Conservation (phyloP, 108 stramenopile genomes). For the Nitzschia palea region DNA sequence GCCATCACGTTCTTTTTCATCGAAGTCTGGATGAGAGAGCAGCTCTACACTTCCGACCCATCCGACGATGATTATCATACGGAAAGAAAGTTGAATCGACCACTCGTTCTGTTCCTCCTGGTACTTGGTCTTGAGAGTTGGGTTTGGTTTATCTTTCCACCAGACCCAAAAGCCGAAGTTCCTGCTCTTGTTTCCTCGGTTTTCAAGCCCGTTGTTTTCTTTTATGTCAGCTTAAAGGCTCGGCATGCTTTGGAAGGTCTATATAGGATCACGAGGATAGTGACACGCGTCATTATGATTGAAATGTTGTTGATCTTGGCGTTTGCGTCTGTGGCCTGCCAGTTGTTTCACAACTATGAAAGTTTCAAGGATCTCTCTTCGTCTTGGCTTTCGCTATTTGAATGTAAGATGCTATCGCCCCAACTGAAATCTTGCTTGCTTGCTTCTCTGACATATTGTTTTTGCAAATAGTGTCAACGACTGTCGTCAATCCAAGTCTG, state of each 20-base stretch:
- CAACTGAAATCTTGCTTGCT: neutral
- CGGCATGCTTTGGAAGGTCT: conserved; percentile 53
- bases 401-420: conserved; percentile 14
- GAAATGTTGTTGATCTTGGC: conserved; percentile 52
- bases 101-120: conserved; percentile 33
- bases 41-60: conserved; percentile 9
- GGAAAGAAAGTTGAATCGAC: conserved; percentile 25
- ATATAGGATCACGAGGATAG: conserved; percentile 36
- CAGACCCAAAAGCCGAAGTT: neutral
- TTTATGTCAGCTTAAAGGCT: conserved; percentile 47
- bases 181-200: conserved; percentile 30
- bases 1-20: conserved; percentile 26
- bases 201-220: conserved; percentile 60
- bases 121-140: conserved; percentile 40
- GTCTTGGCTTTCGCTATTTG: conserved; percentile 46
- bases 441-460: neutral
- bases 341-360: conserved; percentile 38
- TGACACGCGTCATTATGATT: conserved; percentile 48
- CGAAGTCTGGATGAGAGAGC: conserved; percentile 31
- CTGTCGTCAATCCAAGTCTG: conserved; percentile 54
- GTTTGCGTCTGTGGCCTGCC: conserved; percentile 52
- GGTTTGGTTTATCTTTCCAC: conserved; percentile 24
- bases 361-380: conserved; percentile 27
- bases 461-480: conserved; percentile 39
- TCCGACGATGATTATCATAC: conserved; percentile 20